These are phyloP conservation scores for Amanita pseudoporphyria DNA, from an alignment of 768 basidiomycete genomes.

Conservation along the genomic window DNA sequence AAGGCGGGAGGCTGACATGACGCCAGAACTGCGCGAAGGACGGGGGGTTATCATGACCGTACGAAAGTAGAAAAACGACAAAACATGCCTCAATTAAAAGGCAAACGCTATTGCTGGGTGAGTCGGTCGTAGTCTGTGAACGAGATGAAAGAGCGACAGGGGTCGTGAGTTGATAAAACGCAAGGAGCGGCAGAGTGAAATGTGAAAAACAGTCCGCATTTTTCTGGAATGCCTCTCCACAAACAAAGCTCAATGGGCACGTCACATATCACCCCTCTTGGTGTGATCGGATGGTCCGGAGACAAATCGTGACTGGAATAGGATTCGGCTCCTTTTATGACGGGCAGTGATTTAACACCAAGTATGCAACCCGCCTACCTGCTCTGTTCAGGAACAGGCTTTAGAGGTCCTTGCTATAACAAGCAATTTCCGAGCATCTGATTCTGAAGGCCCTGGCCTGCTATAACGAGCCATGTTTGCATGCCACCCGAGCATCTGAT, in stretches of 20 bases:
- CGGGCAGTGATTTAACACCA: background rate
- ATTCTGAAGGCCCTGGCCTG: too few relatives aligned
- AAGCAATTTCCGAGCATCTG: too few relatives aligned
- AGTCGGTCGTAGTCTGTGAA: slow-evolving; percentile 8
- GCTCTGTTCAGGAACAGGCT: background rate
- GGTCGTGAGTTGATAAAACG: slow-evolving; percentile 8
- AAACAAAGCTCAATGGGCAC: too few relatives aligned
- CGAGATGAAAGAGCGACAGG: slow-evolving; percentile 7
- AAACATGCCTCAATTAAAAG: slow-evolving; percentile 7
- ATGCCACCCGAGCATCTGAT: slow-evolving; percentile 1
- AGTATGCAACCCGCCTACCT: background rate
- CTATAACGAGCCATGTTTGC: background rate
- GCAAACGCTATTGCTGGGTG: background rate
- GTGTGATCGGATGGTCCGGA: slow-evolving; percentile 6
- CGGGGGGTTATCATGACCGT: slow-evolving; percentile 3
- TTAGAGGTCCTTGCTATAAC: background rate
- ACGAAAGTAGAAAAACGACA: background rate
- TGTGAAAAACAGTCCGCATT: slow-evolving; percentile 6
- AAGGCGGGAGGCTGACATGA: slow-evolving; percentile 5
- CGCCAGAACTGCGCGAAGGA: background rate
- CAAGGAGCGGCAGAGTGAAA: slow-evolving; percentile 7
- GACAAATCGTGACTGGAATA: slow-evolving; percentile 4
- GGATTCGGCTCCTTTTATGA: slow-evolving; percentile 5
- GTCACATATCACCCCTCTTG: background rate
- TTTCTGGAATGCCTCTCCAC: too few relatives aligned